Evolutionary conservation across 2,329 filamentous ascomycete species (phyloP).

Genomic region (Diplodia intermedia): DNA sequence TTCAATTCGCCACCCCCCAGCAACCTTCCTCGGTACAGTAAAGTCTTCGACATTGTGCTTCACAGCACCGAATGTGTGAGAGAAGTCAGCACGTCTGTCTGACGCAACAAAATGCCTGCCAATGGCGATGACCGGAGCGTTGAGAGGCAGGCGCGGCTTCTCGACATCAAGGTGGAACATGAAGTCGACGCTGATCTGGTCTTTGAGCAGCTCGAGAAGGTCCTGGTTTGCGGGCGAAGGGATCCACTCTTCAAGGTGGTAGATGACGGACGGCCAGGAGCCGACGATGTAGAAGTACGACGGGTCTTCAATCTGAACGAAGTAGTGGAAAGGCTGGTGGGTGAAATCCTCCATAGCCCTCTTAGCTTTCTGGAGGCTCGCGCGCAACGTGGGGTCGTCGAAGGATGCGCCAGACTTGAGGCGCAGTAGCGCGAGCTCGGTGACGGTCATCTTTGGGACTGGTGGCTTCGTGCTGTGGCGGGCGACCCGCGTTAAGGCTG

Average conservation of each 20-base stretch:
- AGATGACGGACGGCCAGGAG: constrained; percentile 53
- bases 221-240: constrained; percentile 52
- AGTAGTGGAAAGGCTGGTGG: constrained; percentile 47
- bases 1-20: constrained; percentile 53
- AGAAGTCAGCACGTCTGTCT: constrained; percentile 40
- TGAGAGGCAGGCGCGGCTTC: constrained; percentile 42
- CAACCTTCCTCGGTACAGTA: constrained; percentile 41
- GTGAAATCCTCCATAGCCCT: constrained; percentile 49
- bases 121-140: constrained; percentile 45
- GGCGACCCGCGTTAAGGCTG: not conserved
- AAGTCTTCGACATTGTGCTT: constrained; percentile 40
- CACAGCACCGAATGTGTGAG: constrained; percentile 38
- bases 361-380: constrained; percentile 48
- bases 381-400: constrained; percentile 38
- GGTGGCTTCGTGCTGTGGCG: not conserved
- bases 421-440: constrained; percentile 55
- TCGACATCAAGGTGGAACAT: constrained; percentile 54
- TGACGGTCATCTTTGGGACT: constrained; percentile 47
- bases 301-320: constrained; percentile 55
- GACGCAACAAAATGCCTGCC: constrained; percentile 45
- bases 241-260: constrained; percentile 54
- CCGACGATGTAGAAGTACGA: constrained; percentile 53
- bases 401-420: constrained; percentile 41
- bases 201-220: constrained; percentile 47
- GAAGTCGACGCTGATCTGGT: constrained; percentile 51